A percentile compares a stretch with the other conserved stretches of the same genome.
Conservation (phyloP, 495 filamentous ascomycete species). For the Lasiosphaeria hispida region DNA sequence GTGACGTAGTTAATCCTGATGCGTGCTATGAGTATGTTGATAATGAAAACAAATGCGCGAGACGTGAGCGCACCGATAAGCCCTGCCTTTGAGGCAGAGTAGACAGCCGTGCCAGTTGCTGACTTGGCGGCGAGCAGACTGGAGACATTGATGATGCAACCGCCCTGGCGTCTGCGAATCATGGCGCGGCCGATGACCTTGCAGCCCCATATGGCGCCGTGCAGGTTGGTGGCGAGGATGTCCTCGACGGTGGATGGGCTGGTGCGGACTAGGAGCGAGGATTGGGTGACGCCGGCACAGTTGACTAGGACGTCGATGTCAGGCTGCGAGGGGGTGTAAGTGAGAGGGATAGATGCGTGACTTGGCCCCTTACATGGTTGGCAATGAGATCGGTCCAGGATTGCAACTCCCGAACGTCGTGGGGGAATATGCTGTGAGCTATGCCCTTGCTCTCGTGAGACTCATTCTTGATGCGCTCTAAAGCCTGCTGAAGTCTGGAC, state of each 20-base stretch:
- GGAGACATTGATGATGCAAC: slow-evolving; percentile 76
- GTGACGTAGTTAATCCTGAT: slow-evolving; percentile 62
- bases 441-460: background rate
- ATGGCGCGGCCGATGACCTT: slow-evolving; percentile 53
- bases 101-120: slow-evolving; percentile 64
- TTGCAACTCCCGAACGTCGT: background rate
- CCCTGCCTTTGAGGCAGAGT: slow-evolving; percentile 79
- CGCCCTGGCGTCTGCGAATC: slow-evolving; percentile 14
- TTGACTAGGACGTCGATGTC: slow-evolving; percentile 70
- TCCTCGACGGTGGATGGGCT: slow-evolving; percentile 39
- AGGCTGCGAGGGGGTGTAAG: background rate
- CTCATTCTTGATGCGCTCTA: background rate
- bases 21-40: slow-evolving; percentile 15
- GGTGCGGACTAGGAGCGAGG: slow-evolving; percentile 53
- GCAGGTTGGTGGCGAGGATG: slow-evolving; percentile 66
- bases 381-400: background rate
- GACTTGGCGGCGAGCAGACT: slow-evolving; percentile 66
- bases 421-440: background rate
- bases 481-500: slow-evolving; percentile 38
- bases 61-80: slow-evolving; percentile 53
- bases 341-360: background rate
- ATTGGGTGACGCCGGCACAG: slow-evolving; percentile 67
- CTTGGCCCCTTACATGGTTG: background rate
- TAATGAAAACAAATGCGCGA: background rate
- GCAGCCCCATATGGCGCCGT: slow-evolving; percentile 66